These are phyloP conservation scores for Tricholoma sp. DNA, from an alignment of 768 basidiomycete genomes.

Conservation along the genomic window DNA sequence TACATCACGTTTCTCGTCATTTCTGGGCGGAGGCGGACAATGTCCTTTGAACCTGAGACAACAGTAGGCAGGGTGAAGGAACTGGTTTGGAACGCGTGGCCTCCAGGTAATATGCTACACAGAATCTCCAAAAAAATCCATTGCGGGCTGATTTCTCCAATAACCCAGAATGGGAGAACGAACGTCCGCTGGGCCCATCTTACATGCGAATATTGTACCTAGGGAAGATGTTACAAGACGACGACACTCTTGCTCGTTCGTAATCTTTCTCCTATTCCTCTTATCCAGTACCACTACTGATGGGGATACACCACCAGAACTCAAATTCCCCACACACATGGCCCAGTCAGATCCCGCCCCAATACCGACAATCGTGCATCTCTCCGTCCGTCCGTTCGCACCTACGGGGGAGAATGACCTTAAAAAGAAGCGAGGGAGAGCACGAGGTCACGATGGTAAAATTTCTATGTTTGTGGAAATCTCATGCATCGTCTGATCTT, in stretches of 20 bases:
- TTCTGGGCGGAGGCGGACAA: conserved; percentile 60
- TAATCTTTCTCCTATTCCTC: conserved; percentile 5
- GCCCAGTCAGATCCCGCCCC: conserved; percentile 23
- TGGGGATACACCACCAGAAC: conserved; percentile 21
- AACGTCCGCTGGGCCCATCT: conserved; percentile 71
- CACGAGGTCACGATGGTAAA: conserved; percentile 25
- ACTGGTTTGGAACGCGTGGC: conserved; percentile 81
- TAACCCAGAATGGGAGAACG: conserved; percentile 67
- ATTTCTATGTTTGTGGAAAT: not conserved
- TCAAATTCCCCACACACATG: conserved; percentile 36
- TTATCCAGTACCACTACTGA: not conserved
- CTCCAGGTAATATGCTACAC: conserved; percentile 44
- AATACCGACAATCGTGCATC: conserved; percentile 64
- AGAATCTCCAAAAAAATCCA: not conserved
- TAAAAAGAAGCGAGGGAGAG: conserved; percentile 43
- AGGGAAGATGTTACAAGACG: conserved; percentile 80
- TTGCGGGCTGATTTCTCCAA: not conserved
- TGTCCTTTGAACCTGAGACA: conserved; percentile 71
- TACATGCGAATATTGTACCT: conserved; percentile 73
- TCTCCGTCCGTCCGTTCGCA: conserved; percentile 61
- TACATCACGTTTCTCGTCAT: conserved; percentile 69
- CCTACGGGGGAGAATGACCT: conserved; percentile 43
- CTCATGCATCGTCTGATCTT: not conserved
- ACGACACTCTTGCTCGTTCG: conserved; percentile 68
- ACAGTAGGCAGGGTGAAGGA: conserved; percentile 78